phyloP scores from a whole-genome alignment of 495 filamentous ascomycete genomes.

The Podospora anserina region DNA sequence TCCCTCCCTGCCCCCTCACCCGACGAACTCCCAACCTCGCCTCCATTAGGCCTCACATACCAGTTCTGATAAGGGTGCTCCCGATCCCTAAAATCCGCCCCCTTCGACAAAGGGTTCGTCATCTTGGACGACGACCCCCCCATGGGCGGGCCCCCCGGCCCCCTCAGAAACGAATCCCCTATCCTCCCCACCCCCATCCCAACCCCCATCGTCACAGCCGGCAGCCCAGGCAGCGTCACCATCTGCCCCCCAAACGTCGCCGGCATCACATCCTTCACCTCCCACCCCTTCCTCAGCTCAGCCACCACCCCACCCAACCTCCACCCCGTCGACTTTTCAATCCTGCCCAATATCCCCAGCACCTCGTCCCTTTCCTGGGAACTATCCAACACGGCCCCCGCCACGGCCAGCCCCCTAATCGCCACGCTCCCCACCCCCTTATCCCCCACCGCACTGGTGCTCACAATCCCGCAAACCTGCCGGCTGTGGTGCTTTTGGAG shows the following conservation, averaged over 20 bases:
- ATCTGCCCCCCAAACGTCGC: not conserved
- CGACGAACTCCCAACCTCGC: not conserved
- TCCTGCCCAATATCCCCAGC: conserved; percentile 68
- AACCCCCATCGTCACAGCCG: not conserved
- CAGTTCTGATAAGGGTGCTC: conserved; percentile 3
- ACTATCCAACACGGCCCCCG: conserved; percentile 67
- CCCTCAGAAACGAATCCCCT: not conserved
- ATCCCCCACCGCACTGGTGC: conserved; percentile 67
- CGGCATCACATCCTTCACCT: not conserved
- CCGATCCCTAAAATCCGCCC: not conserved
- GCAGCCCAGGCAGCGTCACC: not conserved
- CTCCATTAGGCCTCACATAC: not conserved
- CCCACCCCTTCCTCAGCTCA: conserved; percentile 73
- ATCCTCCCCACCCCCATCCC: not conserved
- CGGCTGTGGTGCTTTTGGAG: conserved; percentile 69
- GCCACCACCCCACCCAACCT: conserved; percentile 62
- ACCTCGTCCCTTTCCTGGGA: conserved; percentile 78
- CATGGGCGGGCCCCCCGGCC: not conserved
- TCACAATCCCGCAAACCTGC: conserved; percentile 82
- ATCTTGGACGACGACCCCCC: not conserved
- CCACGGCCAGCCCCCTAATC: conserved; percentile 73
- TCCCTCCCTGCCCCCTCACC: not conserved
- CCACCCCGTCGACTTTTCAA: conserved; percentile 78
- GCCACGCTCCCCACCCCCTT: conserved; percentile 73
- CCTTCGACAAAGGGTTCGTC: conserved; percentile 4